Evolutionary conservation across 2,329 filamentous ascomycete species (phyloP), one percentile per base, ranked within the genome.

Genomic region (Conoideocrella luteorostrata): DNA sequence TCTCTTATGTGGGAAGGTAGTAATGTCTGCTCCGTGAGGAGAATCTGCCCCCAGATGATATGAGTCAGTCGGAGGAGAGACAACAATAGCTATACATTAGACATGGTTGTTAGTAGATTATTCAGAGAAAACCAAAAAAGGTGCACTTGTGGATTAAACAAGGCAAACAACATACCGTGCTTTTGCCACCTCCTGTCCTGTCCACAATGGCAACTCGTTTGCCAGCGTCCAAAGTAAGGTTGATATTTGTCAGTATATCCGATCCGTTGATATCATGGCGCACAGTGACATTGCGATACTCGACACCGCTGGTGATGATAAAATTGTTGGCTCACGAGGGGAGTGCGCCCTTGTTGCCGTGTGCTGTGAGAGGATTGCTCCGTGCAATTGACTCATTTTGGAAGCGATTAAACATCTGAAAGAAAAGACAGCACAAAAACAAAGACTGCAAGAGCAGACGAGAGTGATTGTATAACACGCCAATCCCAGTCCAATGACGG

Each of bases 181-280:
- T 85, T 61, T 90, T 90, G 2, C 86, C 86, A 3, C 82, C 86
- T 0, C 82, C 78, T 0, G 85, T 89, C 3, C 85, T 77, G 1
- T 86, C 86, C 22, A 87, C 81, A 24, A 90, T 71, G 1, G 85
- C 86, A 1, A 82, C 84, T 45, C 81, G 82, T 28, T 82, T 80
- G 2, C 86, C 83, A 0, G 80, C 81, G 3, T 62, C 56, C 37
- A 71, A 65, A 7, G 58, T 60, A 10, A 71, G 56, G 43, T 57
- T 67, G 44, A 72, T 59, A 28, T 68, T 56, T 42, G 67, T 66
- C 13, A 72, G 53, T 13, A 72, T 63, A 43, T 68, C 65, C 39
- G 57, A 55, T 45, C 64, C 50, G 51, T 67, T 53, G 43, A 56
- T 13, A 43, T 62, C 46, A 56, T 67, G 66, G 36, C 63, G 64